Percentiles rank a stretch among this genome's conserved stretches.
These are phyloP conservation scores for Monosporascus ibericus DNA, from an alignment of 2,329 filamentous ascomycete genomes.

Conservation along the genomic window DNA sequence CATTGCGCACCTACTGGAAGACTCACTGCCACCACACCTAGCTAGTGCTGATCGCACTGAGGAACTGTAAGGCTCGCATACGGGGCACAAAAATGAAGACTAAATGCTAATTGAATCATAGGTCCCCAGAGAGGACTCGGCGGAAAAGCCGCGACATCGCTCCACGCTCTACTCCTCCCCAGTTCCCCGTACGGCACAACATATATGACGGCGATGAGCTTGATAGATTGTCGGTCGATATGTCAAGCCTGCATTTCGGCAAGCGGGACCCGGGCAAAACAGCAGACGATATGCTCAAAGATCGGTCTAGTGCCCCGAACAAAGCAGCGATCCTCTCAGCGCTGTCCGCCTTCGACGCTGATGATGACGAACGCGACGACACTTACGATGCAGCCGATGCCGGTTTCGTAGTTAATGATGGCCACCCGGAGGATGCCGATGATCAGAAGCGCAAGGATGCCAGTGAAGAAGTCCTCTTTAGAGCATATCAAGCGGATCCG, in stretches of 20 bases:
- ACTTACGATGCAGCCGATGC: conserved; percentile 93
- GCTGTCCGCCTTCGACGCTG: conserved; percentile 80
- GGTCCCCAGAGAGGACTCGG: conserved; percentile 20
- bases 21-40: conserved; percentile 65
- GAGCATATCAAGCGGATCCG: conserved; percentile 59
- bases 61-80: conserved; percentile 43
- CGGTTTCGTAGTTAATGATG: conserved; percentile 75
- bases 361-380: conserved; percentile 95
- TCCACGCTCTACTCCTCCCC: conserved; percentile 53
- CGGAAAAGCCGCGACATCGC: conserved; percentile 39
- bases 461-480: conserved; percentile 69
- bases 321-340: conserved; percentile 87
- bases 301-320: conserved; percentile 58
- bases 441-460: conserved; percentile 37
- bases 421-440: conserved; percentile 50
- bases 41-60: conserved; percentile 57
- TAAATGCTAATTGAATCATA: conserved; percentile 8
- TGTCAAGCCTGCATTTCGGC: conserved; percentile 70
- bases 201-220: conserved; percentile 77
- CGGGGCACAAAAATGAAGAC: background rate
- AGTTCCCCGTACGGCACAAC: conserved; percentile 58
- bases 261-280: conserved; percentile 58
- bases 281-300: conserved; percentile 65
- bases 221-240: conserved; percentile 61
- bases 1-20: conserved; percentile 75